phyloP scores from a whole-genome alignment of 192 early-diverging fungal species.

The Coemansia aciculifera region DNA sequence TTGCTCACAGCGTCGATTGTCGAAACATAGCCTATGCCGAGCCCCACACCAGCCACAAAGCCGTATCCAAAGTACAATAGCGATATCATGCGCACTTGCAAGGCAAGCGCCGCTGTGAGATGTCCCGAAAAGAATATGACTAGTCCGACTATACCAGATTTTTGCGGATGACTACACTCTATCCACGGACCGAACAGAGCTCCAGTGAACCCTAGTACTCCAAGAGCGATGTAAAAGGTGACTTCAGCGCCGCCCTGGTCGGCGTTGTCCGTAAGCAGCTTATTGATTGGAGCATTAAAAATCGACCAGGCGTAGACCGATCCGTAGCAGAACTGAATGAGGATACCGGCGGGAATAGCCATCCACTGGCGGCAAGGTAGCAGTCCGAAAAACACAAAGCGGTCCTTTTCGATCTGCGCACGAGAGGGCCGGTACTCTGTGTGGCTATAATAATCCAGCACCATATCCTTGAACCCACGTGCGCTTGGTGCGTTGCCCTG shows the following conservation, averaged over 20 bases:
- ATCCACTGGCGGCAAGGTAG: conserved; percentile 61
- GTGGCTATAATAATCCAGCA: conserved; percentile 50
- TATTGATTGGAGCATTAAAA: conserved; percentile 63
- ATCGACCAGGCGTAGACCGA: conserved; percentile 69
- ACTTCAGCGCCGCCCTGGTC: conserved; percentile 53
- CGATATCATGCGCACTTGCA: conserved; percentile 57
- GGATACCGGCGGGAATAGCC: conserved; percentile 59
- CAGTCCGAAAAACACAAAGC: conserved; percentile 48
- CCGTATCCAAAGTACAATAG: conserved; percentile 68
- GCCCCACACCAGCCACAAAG: conserved; percentile 61
- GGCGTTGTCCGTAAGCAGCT: conserved; percentile 32
- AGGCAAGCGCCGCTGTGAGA: conserved; percentile 58
- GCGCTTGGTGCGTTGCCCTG: conserved; percentile 20
- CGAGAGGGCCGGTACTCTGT: conserved; percentile 40
- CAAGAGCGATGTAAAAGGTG: conserved; percentile 65
- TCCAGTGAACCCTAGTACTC: conserved; percentile 59
- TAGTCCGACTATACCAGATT: conserved; percentile 54
- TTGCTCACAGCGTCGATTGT: conserved; percentile 63
- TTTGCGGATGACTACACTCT: conserved; percentile 59
- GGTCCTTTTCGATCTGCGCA: conserved; percentile 37
- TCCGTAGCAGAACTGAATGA: conserved; percentile 65
- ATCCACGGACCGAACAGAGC: conserved; percentile 63
- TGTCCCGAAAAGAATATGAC: conserved; percentile 58
- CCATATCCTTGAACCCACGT: conserved; percentile 16
- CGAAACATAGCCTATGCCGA: conserved; percentile 66